Evolutionary conservation across 192 early-diverging fungal genomes (phyloP).

Genomic region (Rhizoclosmatium globosum): DNA sequence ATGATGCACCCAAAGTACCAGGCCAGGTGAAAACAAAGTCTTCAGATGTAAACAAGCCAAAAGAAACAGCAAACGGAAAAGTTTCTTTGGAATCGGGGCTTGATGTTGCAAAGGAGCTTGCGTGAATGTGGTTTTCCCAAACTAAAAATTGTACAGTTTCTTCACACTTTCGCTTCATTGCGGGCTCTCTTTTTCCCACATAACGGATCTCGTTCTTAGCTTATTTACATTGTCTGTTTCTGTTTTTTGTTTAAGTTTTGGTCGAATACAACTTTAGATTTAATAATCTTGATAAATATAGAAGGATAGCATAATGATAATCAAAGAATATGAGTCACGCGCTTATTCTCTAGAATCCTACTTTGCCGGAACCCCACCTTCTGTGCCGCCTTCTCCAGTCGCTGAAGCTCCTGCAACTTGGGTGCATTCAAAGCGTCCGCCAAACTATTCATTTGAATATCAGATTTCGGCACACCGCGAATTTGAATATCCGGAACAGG

Average conservation of each 20-base stretch:
- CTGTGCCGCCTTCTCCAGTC: neutral
- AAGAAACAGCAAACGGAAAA: conserved; percentile 38
- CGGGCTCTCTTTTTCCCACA: neutral
- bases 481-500: no score
- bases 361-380: conserved; percentile 17
- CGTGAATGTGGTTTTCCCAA: neutral
- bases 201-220: no score
- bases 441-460: no score
- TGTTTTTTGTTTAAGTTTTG: neutral
- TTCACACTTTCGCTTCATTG: neutral
- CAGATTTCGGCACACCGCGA: no score
- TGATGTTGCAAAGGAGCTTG: conserved; percentile 33
- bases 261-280: no score
- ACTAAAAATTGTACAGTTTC: no score
- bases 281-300: no score
- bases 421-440: no score
- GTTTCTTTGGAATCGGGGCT: conserved; percentile 18
- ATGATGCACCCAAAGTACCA: conserved; percentile 27
- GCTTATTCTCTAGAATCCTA: conserved; percentile 18
- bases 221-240: neutral
- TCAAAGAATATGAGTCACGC: neutral
- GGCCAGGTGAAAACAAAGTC: conserved; percentile 1
- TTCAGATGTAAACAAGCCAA: conserved; percentile 22
- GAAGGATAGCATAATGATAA: no score
- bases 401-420: neutral